Conservation (phyloP, 2,329 filamentous ascomycete species). For the Leptographium galeiforme region DNA sequence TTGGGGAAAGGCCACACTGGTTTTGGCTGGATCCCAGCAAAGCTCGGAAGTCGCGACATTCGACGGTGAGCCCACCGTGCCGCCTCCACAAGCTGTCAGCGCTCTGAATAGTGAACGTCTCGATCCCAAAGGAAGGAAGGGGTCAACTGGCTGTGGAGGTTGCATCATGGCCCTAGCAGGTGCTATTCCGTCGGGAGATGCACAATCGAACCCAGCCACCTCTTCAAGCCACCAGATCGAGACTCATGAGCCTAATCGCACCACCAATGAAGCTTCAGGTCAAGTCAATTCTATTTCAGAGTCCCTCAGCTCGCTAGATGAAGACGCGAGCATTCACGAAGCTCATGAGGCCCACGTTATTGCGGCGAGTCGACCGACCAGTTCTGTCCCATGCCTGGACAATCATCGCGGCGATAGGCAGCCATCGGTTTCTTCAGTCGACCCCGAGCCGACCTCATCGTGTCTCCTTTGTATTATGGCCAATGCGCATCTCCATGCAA, state of each 20-base stretch:
- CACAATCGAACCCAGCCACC: background rate
- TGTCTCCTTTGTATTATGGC: background rate
- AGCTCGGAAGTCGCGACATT: background rate
- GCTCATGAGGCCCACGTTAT: constrained; percentile 11
- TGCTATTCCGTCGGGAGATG: background rate
- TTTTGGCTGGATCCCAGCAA: background rate
- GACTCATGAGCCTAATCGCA: too few species aligned
- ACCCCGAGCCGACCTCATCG: background rate
- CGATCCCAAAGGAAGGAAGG: background rate
- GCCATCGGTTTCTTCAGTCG: background rate
- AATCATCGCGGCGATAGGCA: background rate
- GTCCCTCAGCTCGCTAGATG: constrained; percentile 8
- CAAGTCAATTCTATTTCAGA: background rate
- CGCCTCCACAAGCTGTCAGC: background rate
- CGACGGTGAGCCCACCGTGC: background rate
- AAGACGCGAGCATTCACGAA: constrained; percentile 14
- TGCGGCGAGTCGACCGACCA: background rate
- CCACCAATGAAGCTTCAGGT: background rate
- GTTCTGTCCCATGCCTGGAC: background rate
- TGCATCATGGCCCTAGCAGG: background rate
- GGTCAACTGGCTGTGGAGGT: background rate
- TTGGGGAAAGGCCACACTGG: constrained; percentile 1
- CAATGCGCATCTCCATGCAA: background rate
- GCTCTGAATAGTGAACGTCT: background rate
- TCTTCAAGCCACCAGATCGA: background rate